Conservation (phyloP, 345 rosid genomes). For the Pugionium dolabratum region DNA sequence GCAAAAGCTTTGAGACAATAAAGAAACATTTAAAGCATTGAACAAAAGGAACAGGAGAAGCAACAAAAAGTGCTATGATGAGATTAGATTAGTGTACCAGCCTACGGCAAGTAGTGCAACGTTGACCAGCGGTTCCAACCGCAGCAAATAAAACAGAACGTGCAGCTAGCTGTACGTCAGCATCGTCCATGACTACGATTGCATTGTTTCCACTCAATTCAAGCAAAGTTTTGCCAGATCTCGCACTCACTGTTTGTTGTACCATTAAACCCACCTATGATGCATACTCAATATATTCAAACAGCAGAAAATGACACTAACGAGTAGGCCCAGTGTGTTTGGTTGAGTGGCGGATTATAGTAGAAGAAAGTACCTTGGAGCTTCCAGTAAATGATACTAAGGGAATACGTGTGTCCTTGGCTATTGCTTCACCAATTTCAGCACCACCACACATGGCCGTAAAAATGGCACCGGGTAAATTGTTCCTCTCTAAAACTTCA, state of each 20-base stretch:
- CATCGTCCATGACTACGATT: constrained; percentile 90
- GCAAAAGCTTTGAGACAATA: constrained; percentile 66
- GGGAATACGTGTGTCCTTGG: constrained; percentile 77
- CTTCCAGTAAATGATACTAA: constrained; percentile 95
- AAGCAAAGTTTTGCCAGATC: constrained; percentile 91
- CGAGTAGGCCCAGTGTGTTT: background rate
- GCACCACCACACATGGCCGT: constrained; percentile 93
- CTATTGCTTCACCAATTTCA: constrained; percentile 90
- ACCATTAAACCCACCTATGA: constrained; percentile 79
- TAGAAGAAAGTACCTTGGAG: constrained; percentile 60
- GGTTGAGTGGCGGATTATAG: background rate
- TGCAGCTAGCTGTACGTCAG: constrained; percentile 78
- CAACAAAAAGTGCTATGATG: constrained; percentile 5
- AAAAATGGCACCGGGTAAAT: constrained; percentile 89
- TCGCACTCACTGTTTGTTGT: constrained; percentile 76
- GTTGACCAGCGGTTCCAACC: constrained; percentile 98
- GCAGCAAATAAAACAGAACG: constrained; percentile 92
- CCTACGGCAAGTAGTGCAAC: constrained; percentile 98
- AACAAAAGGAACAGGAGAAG: constrained; percentile 9
- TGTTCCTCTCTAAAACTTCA: constrained; percentile 82
- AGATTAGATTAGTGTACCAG: constrained; percentile 63
- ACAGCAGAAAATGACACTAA: background rate
- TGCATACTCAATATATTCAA: constrained; percentile 17
- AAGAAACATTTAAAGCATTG: constrained; percentile 19
- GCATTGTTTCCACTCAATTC: constrained; percentile 97